Base-by-base conservation (phyloP, 2,329 filamentous ascomycete species). In the Exophiala viscosa region DNA sequence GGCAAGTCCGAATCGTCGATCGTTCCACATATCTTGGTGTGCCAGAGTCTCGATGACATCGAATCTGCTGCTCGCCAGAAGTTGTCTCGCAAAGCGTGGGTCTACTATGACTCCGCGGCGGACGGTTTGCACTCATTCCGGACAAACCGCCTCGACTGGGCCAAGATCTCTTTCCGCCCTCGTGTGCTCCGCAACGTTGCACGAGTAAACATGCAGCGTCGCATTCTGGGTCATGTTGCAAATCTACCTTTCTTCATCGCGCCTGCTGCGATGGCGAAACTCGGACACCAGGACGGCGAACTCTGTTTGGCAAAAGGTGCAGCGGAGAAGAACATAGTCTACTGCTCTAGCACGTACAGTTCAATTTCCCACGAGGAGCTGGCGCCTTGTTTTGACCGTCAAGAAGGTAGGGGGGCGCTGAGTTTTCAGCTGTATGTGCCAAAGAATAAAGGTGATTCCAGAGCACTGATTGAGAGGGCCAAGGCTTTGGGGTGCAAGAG, bases 151-250 rank as follows among this genome's bases (percentile, higher is more conserved):
- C 45, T 48, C 18, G 60, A 62, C 31, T 53, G 50, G 50, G 20
- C 28, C 23, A 53, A 49, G 28, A 20, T 53, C 17, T 23, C 40
- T n/a, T 42, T 79, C 44, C 66, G 72, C 1, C 76, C 76, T 1
- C 68, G 74, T 0, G 66, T 76, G n/a, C 63, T 77, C 0, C 59
- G 64, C 14, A 67, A 76, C 44, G 73, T 73, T 5, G n/a, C 15
- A 2, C 23, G 38, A 10, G 38, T 44, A 11, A 33, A 51, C 15
- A 50, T 43, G n/a, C 20, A 15, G 15, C 20, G 41, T 5, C 33
- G n/a, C 28, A 67, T 70, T 8, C 62, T 70, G n/a, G 69, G 69
- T 1, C 60, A 68, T 34, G 59, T 49, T 42, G 60, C 62, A 8
- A 59, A 51, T 8, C 64, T 68, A 32, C 69, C 69, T 1, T 69